Base-by-base conservation (phyloP, 2,329 filamentous ascomycete species). In the Fusarium robinianum region DNA sequence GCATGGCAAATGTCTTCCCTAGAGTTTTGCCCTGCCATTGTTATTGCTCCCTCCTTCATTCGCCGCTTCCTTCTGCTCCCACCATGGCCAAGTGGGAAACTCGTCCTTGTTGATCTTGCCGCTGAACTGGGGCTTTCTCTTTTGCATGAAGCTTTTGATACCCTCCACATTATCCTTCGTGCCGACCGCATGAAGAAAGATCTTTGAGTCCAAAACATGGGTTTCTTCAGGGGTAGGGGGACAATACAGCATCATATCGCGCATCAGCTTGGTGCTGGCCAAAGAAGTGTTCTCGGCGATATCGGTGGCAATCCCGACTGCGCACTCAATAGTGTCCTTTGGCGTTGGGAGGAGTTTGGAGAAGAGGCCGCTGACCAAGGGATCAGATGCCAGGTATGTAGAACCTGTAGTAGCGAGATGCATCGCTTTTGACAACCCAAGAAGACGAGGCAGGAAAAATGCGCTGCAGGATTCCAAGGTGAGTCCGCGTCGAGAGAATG, bases 211-310 rank as follows among this genome's bases (percentile, higher is more conserved):
- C 6, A 45, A 24, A 7, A 45, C 18, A 24, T 45, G 41, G 5
- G 41, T 33, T 23, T 40, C 17, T n/a, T 45, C 41, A 2, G 35
- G 41, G 2, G 35, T 45, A 2, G 10, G 15, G 4, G 41, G 29
- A 9, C 41, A 39, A n/a, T 40, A 39, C 11, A 46, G 25, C 31
- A 46, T 31, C 43, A 46, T 46, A n/a, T 46, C 43, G 14, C 43
- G 15, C 43, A 46, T 46, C 19, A 46, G 12, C 31, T 46, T 46
- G 6, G 43, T 46, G n/a, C 43, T 41, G 8, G 31, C n/a, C 14
- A 36, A 5, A 2, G 43, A 46, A 7, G 43, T 46, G 10, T 41
- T 40, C 12, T 36, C 37, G 5, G 43, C 43, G n/a, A 46, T 41
- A 3, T 46, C 36, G 5, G 11, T 11, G 5, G 43, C 43, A 9